These are phyloP conservation scores for Setaria italica DNA, from an alignment of 202 grass and related monocot genomes.

Conservation along the genomic window DNA sequence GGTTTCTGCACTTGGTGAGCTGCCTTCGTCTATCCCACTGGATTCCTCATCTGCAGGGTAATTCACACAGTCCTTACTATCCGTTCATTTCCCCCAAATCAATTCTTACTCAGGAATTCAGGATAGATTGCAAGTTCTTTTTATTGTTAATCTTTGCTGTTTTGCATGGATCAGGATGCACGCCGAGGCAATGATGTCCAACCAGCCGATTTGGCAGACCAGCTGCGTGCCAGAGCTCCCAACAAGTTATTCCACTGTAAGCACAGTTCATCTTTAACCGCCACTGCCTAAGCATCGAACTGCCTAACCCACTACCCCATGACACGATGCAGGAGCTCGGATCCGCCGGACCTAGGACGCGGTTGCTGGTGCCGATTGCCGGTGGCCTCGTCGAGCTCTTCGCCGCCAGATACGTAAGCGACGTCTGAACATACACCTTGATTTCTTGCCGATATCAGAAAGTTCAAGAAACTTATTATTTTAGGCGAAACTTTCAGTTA, in stretches of 20 bases:
- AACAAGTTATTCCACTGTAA: constrained; percentile 28
- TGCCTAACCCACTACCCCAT: not conserved
- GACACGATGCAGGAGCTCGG: constrained; percentile 31
- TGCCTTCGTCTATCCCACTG: constrained; percentile 70
- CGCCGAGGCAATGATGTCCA: constrained; percentile 74
- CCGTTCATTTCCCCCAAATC: not conserved
- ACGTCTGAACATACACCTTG: not conserved
- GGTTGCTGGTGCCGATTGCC: constrained; percentile 70
- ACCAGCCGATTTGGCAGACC: constrained; percentile 72
- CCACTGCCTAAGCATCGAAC: not conserved
- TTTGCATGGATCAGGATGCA: constrained; percentile 55
- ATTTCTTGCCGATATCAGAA: not conserved
- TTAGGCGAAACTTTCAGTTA: constrained; percentile 1
- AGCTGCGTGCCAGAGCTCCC: constrained; percentile 47
- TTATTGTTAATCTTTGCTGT: not conserved
- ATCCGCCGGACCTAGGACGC: constrained; percentile 45
- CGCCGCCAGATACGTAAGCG: constrained; percentile 64
- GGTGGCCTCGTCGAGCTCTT: constrained; percentile 88
- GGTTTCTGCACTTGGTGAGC: constrained; percentile 49
- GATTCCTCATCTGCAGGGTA: constrained; percentile 73
- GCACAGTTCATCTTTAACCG: not conserved
- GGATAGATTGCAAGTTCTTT: no score
- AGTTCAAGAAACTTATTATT: not conserved
- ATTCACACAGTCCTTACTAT: not conserved
- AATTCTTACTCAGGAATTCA: not conserved